Evolutionary conservation across 2,329 filamentous ascomycete genomes (phyloP).

Genomic region (Orbilia ellipsospora): DNA sequence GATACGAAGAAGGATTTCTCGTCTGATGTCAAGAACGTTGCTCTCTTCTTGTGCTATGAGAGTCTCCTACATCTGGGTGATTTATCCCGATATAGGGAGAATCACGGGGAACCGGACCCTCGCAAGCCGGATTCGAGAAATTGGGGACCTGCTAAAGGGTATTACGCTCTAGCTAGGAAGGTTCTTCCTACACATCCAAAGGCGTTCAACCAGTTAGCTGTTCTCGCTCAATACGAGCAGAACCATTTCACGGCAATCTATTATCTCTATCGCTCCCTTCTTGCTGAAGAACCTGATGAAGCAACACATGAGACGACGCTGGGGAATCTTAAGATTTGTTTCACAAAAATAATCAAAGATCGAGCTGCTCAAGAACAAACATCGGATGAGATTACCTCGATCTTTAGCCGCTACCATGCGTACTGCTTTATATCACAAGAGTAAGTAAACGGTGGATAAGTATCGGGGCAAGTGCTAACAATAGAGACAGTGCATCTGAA

Average conservation of each 20-base stretch:
- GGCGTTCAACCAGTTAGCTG: constrained; percentile 89
- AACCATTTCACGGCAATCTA: constrained; percentile 88
- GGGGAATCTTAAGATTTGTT: constrained; percentile 61
- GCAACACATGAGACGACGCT: constrained; percentile 66
- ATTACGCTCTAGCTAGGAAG: constrained; percentile 83
- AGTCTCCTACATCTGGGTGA: constrained; percentile 90
- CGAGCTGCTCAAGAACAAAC: constrained; percentile 64
- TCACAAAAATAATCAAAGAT: constrained; percentile 55
- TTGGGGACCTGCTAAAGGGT: constrained; percentile 82
- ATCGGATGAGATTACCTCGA: constrained; percentile 75
- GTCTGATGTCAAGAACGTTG: constrained; percentile 65
- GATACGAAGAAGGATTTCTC: constrained; percentile 63
- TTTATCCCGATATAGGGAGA: constrained; percentile 85
- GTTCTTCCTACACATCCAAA: constrained; percentile 82
- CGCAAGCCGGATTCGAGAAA: constrained; percentile 66
- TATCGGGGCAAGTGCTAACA: not conserved
- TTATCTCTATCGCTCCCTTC: constrained; percentile 85
- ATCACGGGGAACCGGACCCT: constrained; percentile 64
- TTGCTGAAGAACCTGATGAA: constrained; percentile 78
- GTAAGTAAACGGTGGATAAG: constrained; percentile 28
- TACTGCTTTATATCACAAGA: constrained; percentile 81
- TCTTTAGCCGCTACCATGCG: constrained; percentile 88
- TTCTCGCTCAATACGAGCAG: constrained; percentile 80
- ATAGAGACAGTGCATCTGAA: constrained; percentile 68
- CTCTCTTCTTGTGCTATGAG: constrained; percentile 80